Evolutionary conservation across 2,329 filamentous ascomycete genomes (phyloP), one percentile per base, ranked within the genome.

Genomic region (Cladosporium oxysporum): DNA sequence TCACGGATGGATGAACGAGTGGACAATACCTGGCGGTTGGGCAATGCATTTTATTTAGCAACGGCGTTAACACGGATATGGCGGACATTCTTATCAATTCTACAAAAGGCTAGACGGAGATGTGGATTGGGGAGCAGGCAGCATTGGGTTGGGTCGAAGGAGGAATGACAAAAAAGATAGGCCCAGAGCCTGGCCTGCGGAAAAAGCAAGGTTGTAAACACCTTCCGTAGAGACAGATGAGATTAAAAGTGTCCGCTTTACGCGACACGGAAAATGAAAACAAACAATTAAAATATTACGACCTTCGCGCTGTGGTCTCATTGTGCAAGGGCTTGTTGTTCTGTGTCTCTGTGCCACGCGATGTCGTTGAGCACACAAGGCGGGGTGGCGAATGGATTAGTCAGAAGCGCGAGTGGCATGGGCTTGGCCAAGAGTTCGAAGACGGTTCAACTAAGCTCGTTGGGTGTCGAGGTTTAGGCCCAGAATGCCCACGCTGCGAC

Each of bases 31-130:
- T 64, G 31, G 59, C 41, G 53, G 53, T 18, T 68, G 68, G 66
- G 70, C 74, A 26, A 26, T 44, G 60, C 75, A 76, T 77, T 71
- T 55, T 23, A 21, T 47, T 78, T 77, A 80, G 78, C 78, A 78
- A 72, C 68, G 77, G 79, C 76, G 78, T 81, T 80, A 12, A 57
- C 6, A 33, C 14, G 52, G 29, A 55, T 2, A 55, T 33, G 52
- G 52, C 26, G 28, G 28, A 16, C 18, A 28, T 33, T 58, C 7
- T 33, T 14, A 26, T 21, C 5, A 4, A 11, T 26, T 37, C 3
- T 26, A 26, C 23, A 26, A 26, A 37, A 1, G 55, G 16, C n/a
- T 41, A 41, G 55, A 41, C 18, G 55, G 21, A 16, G 31, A 41
- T 8, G 23, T 18, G 49, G 49, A 52, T 16, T 28, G 14, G 21